Base-by-base conservation (phyloP, 495 filamentous ascomycete species). In the Xylaria acuta region DNA sequence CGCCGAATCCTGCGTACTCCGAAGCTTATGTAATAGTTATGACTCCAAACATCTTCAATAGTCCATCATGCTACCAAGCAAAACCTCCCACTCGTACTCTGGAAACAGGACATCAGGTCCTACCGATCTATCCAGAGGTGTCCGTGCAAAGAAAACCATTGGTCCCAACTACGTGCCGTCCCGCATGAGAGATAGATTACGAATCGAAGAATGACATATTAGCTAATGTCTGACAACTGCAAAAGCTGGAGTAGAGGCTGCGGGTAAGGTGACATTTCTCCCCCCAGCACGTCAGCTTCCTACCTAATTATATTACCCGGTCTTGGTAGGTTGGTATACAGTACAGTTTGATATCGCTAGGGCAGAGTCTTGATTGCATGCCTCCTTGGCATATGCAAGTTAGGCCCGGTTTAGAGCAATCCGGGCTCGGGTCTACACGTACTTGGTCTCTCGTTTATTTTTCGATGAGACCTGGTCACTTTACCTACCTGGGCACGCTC, bases 161-260 rank as follows among this genome's bases (percentile, higher is more conserved):
- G 27, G 53, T 56, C 27, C 53, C 53, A 32, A 5, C 53, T 32
- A 56, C 8, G 27, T 56, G 53, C 58, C 58, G 58, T 60, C 58
- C n/a, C n/a, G 58, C 58, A 60, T 60, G 58, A 65, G 25, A 49
- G 25, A 47, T 47, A 32, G 63, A 47, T 65, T 65, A 65, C 63
- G 63, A 65, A 65, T 49, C 25, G 14, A 47, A 16, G 27, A 34
- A 49, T 65, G 18, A 34, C 41, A 20, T 7, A 20, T 65, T 47
- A 47, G 41, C n/a, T 65, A 65, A 49, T 34, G 5, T 22, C 41
- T 65, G 63, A 45, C 63, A 32, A 20, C 25, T 1, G 16, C 62
- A 1, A 43, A 47, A 34, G 62, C 62, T 49, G 41, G 62, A 25
- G 63, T 65, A 45, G 22, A 34, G n/a, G 27, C 25, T 45, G 40